Percentiles rank a stretch among this genome's conserved stretches.
These are phyloP conservation scores for Fraxinus velutina DNA, from an alignment of 305 asterid species.

Conservation along the genomic window DNA sequence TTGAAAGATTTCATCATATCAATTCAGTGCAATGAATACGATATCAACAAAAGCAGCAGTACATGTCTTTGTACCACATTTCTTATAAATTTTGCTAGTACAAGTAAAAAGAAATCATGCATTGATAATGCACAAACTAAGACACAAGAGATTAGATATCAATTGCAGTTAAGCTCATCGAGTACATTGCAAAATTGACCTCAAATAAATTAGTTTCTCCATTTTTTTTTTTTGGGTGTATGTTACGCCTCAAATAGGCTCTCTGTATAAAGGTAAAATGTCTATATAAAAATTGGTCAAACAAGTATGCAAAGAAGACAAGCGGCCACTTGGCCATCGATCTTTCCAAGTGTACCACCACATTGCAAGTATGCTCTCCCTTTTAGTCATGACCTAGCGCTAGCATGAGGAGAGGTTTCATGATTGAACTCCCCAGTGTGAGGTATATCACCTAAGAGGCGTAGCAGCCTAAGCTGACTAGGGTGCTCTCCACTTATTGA, in stretches of 20 bases:
- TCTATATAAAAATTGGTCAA: background rate
- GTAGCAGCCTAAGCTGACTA: background rate
- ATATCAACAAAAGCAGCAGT: background rate
- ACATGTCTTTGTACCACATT: background rate
- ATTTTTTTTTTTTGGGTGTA: background rate
- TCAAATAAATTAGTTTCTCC: background rate
- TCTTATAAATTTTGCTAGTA: background rate
- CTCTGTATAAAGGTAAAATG: background rate
- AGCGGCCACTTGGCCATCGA: background rate
- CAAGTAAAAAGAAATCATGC: background rate
- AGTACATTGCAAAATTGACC: background rate
- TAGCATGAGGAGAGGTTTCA: background rate
- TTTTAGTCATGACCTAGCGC: background rate
- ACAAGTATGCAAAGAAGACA: background rate
- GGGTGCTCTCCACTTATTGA: background rate
- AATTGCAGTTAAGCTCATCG: background rate
- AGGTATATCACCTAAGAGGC: background rate
- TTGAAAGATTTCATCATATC: background rate
- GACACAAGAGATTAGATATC: background rate
- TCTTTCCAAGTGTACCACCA: background rate
- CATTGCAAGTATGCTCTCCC: background rate
- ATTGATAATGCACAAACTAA: background rate
- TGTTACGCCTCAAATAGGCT: background rate
- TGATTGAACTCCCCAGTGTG: background rate
- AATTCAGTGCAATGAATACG: background rate